Conservation (phyloP, 169 alveolate species). For the Plasmodium chabaudi region DNA sequence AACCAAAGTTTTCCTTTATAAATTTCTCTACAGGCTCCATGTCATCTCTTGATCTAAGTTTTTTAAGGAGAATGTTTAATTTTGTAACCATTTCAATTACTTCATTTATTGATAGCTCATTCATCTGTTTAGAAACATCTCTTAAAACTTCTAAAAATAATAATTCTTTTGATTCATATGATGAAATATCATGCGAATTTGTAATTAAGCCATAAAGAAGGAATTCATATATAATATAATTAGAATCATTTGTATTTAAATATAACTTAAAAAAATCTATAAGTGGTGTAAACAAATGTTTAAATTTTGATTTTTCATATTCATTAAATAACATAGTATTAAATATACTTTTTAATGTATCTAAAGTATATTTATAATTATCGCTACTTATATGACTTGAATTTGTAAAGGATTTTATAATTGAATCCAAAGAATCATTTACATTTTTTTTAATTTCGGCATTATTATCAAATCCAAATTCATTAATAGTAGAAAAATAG, state of each 20-base stretch:
- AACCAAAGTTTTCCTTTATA: slow-evolving; percentile 4
- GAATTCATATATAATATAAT: slow-evolving; percentile 34
- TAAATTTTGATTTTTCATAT: slow-evolving; percentile 50
- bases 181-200: slow-evolving; percentile 22
- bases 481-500: slow-evolving; percentile 52
- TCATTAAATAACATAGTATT: slow-evolving; percentile 28
- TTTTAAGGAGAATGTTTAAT: slow-evolving; percentile 38
- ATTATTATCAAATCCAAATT: slow-evolving; percentile 52
- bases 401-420: slow-evolving; percentile 20
- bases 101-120: slow-evolving; percentile 13
- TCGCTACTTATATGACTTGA: slow-evolving; percentile 21
- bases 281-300: slow-evolving; percentile 29
- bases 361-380: slow-evolving; percentile 42
- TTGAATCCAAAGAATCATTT: slow-evolving; percentile 2
- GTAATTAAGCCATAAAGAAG: slow-evolving; percentile 42
- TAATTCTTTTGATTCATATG: slow-evolving; percentile 55
- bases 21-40: slow-evolving; percentile 34
- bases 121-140: slow-evolving; percentile 44
- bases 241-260: slow-evolving; percentile 35
- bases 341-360: slow-evolving; percentile 24
- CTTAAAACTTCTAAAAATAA: slow-evolving; percentile 44
- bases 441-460: background rate
- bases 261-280: slow-evolving; percentile 51
- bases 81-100: slow-evolving; percentile 34
- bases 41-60: slow-evolving; percentile 68